Evolutionary conservation across 768 basidiomycete genomes (phyloP).

Genomic region (Amanita muscaria): DNA sequence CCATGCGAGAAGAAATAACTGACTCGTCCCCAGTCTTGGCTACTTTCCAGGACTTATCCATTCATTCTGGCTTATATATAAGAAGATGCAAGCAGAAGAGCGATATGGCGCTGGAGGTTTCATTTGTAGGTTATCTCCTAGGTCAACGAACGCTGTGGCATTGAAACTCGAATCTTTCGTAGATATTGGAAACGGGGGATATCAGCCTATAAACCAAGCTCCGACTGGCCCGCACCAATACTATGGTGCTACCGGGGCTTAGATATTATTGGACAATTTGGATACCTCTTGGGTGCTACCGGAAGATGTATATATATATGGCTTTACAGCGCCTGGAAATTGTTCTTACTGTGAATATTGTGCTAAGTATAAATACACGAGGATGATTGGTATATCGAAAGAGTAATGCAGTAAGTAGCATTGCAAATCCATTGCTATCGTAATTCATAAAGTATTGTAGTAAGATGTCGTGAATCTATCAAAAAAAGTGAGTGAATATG

Average conservation of each 20-base stretch:
- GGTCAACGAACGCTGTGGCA: background rate
- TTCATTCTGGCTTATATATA: conserved; percentile 87
- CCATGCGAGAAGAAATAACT: background rate
- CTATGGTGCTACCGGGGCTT: conserved; percentile 34
- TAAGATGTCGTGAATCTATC: too few species aligned
- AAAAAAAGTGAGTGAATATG: too few species aligned
- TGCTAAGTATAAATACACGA: too few species aligned
- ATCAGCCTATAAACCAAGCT: conserved; percentile 31
- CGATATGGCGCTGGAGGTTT: conserved; percentile 71
- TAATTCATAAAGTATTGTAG: too few species aligned
- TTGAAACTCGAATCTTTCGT: conserved; percentile 2
- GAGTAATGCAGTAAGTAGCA: too few species aligned
- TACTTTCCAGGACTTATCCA: conserved; percentile 70
- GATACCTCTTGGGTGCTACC: too few species aligned
- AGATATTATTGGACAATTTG: background rate
- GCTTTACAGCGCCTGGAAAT: too few species aligned
- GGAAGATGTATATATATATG: too few species aligned
- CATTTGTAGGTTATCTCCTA: conserved; percentile 44
- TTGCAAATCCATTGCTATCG: too few species aligned
- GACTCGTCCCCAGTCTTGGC: conserved; percentile 44
- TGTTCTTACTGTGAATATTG: too few species aligned
- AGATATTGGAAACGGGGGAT: conserved; percentile 36
- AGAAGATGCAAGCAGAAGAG: conserved; percentile 83
- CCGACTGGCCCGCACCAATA: conserved; percentile 20
- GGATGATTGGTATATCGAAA: too few species aligned